Base-by-base conservation (phyloP, 352 stramenopile species). In the Pythium brassicae region DNA sequence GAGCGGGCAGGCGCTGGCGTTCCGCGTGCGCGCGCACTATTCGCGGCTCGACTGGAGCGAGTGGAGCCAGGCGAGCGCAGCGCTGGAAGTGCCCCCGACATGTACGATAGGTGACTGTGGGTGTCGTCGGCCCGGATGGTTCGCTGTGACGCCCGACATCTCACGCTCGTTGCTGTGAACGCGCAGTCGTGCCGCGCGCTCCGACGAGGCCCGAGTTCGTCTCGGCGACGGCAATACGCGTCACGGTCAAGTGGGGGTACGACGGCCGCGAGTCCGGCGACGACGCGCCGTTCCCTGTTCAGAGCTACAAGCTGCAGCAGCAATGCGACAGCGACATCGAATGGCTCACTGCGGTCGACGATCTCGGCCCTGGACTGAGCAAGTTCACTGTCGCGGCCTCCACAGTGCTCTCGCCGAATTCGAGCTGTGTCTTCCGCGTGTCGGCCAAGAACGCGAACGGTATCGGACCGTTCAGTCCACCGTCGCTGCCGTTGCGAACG, bases 371-470 rank as follows among this genome's bases (percentile, higher is more conserved):
- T 9, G 71, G 68, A 5, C 57, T 53, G 23, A 34, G 32, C 0
- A 57, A 44, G 11, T 62, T 62, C n/a, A 82, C 74, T 0, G 52
- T 73, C 46, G 52, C 62, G 1, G 51, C 53, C 0, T 87, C 78
- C 0, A 52, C 69, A 11, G 27, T 53, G 29, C 52, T 65, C 17
- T 46, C 61, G 0, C 70, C 78, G 23, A 85, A 80, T 12, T 71
- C 71, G 8, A 72, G 59, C 10, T 89, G 79, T 27, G 37, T 59
- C 4, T 89, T 87, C 50, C 76, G 79, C 37, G 75, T 86, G 27
- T 56, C 71, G 29, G 79, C 76, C 1, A 62, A 53, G 4, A 87
- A 76, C 46, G 71, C 46, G 0, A 89, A 87, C 43, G 76, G 76
- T 11, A 37, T 69, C 23, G 79, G 79, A 3, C 72, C 76, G 0